Conservation (phyloP, 208 protist species). For the Acanthamoeba sp. region DNA sequence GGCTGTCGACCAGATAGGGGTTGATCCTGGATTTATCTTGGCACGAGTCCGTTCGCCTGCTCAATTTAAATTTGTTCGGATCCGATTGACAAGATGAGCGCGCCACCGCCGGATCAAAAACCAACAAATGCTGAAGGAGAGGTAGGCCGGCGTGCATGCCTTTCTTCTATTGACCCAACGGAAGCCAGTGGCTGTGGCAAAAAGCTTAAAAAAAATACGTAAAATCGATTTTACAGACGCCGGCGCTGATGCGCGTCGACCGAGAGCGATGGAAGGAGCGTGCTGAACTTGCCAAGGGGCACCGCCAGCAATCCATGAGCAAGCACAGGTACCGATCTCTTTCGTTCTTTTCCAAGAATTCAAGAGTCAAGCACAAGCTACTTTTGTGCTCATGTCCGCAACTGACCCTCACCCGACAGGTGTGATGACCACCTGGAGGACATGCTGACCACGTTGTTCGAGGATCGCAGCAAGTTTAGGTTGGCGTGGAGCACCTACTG, state of each 20-base stretch:
- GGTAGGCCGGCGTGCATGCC: too few species aligned
- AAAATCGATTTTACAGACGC: background rate
- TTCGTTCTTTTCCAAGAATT: background rate
- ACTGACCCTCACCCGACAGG: background rate
- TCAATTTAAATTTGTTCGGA: too few species aligned
- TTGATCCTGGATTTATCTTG: too few species aligned
- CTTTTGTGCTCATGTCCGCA: background rate
- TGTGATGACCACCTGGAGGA: constrained; percentile 15
- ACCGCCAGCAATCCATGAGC: background rate
- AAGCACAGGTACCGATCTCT: background rate
- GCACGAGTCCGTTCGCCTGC: too few species aligned
- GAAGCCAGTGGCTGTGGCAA: too few species aligned
- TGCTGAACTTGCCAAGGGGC: background rate
- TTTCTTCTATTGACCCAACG: too few species aligned
- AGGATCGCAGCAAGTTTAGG: background rate
- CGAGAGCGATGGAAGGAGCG: constrained; percentile 8
- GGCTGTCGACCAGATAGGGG: too few species aligned
- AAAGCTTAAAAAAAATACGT: too few species aligned
- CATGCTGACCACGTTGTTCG: background rate
- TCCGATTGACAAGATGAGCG: too few species aligned
- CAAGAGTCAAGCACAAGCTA: background rate
- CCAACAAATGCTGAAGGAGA: too few species aligned
- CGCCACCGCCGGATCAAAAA: too few species aligned
- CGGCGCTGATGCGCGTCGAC: background rate
- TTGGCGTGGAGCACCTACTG: constrained; percentile 2